phyloP scores from a whole-genome alignment of 2,329 filamentous ascomycete genomes.

The Aspergillus fumigatus region DNA sequence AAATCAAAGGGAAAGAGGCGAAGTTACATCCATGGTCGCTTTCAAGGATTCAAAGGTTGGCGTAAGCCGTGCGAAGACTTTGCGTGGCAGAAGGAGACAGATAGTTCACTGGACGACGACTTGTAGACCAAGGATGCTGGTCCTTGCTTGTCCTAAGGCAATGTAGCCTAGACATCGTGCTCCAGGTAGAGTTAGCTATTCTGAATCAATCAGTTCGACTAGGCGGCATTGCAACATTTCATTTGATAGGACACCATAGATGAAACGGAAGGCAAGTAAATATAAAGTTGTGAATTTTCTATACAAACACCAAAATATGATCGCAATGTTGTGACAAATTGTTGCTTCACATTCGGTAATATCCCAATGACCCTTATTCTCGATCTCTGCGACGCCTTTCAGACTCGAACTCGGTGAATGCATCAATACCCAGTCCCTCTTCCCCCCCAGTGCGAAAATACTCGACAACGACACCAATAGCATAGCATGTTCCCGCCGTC shows the following conservation, averaged over 20 bases:
- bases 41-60: not conserved
- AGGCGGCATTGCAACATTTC: not conserved
- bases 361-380: not conserved
- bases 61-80: not conserved
- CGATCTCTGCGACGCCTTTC: conserved; percentile 26
- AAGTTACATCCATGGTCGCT: not conserved
- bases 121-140: no score
- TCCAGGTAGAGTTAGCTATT: not conserved
- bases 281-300: not conserved
- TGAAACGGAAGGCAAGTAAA: not conserved
- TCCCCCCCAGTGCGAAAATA: conserved; percentile 40
- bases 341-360: not conserved
- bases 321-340: not conserved
- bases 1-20: not conserved
- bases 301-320: not conserved
- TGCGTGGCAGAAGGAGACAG: not conserved
- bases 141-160: not conserved
- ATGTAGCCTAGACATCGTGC: not conserved
- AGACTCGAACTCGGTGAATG: conserved; percentile 36
- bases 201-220: not conserved
- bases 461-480: conserved; percentile 36
- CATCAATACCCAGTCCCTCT: conserved; percentile 35
- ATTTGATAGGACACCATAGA: not conserved
- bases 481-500: conserved; percentile 39
- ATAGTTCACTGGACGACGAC: not conserved